Conservation (phyloP, 805 yeast species). For the Henningerozyma blattae region DNA sequence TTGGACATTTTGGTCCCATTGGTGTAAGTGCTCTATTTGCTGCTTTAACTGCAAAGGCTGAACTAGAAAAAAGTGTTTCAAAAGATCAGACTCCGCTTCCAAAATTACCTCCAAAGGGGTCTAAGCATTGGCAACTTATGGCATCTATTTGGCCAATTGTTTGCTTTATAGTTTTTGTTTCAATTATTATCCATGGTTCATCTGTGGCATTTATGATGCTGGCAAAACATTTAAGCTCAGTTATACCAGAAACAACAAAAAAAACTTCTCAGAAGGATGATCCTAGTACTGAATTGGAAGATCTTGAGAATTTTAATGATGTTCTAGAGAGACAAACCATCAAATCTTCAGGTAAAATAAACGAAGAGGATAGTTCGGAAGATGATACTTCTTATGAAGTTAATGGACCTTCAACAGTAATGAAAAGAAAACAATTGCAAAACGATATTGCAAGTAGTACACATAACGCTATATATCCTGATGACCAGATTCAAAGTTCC, state of each 20-base stretch:
- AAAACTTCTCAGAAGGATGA: slow-evolving; percentile 43
- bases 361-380: no score
- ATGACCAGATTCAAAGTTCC: no score
- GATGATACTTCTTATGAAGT: no score
- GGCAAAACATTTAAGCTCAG: slow-evolving; percentile 80
- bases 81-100: slow-evolving; percentile 46
- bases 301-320: no score
- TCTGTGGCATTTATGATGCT: slow-evolving; percentile 64
- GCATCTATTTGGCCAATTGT: slow-evolving; percentile 73
- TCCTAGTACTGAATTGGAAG: no score
- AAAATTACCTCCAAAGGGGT: slow-evolving; percentile 32
- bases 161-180: slow-evolving; percentile 66
- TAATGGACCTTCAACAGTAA: no score
- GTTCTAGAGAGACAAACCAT: no score
- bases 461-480: no score
- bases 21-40: slow-evolving; percentile 92
- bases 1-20: slow-evolving; percentile 94
- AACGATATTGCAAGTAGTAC: no score
- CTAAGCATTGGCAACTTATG: slow-evolving; percentile 46
- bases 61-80: slow-evolving; percentile 43
- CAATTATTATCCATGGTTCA: slow-evolving; percentile 84
- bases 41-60: slow-evolving; percentile 64
- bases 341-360: no score
- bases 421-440: no score
- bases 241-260: slow-evolving; percentile 85